A percentile compares a stretch with the other conserved stretches of the same genome.
Evolutionary conservation across 768 basidiomycete genomes (phyloP).

Genomic region (Favolaschia claudopus): DNA sequence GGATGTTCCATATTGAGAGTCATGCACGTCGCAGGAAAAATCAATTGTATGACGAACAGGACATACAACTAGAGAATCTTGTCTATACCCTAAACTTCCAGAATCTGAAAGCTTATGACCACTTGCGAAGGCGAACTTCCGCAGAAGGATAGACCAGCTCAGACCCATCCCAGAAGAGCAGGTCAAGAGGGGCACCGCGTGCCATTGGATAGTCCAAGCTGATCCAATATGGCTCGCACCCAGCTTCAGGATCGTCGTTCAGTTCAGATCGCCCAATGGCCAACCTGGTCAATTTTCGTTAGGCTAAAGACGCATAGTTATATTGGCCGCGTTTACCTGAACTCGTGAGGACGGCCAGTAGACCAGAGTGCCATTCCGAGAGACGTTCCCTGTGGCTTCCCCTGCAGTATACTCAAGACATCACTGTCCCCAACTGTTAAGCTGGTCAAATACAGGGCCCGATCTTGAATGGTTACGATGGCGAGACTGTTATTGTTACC

Average conservation of each 20-base stretch:
- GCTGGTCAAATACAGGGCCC: constrained; percentile 37
- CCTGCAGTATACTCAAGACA: constrained; percentile 42
- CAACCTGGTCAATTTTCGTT: constrained; percentile 26
- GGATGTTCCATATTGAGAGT: no score
- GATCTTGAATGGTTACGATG: constrained; percentile 39
- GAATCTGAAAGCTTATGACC: no score
- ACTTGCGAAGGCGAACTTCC: constrained; percentile 30
- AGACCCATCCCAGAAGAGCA: constrained; percentile 44
- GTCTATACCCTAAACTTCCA: no score
- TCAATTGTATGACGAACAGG: no score
- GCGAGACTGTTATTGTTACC: constrained; percentile 34
- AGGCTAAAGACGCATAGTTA: background rate
- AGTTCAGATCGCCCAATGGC: constrained; percentile 38
- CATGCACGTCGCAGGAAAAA: no score
- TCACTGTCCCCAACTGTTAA: constrained; percentile 43
- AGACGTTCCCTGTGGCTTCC: constrained; percentile 8
- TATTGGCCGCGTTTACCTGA: constrained; percentile 35
- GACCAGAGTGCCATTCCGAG: constrained; percentile 43
- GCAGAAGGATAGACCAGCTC: constrained; percentile 45
- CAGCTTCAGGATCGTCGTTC: constrained; percentile 36
- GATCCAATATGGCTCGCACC: constrained; percentile 45
- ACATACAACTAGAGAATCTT: no score
- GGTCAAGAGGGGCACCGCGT: constrained; percentile 43
- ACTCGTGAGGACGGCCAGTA: constrained; percentile 46
- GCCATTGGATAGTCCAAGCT: constrained; percentile 37